Conservation (phyloP, 225 moss, liverwort and hornwort species). For the Pseudoscleropodium purum region DNA sequence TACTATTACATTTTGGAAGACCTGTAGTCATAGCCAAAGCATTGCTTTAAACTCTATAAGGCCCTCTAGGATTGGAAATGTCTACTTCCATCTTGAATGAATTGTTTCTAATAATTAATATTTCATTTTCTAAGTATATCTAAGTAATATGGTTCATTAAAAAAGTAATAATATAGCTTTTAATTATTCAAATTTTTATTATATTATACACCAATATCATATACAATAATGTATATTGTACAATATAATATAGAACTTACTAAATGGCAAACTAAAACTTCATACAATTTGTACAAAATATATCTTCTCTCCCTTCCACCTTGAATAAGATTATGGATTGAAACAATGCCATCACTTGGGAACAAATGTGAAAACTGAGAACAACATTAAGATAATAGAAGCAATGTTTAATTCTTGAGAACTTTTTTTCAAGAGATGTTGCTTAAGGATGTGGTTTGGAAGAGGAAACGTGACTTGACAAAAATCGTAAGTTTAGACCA, state of each 20-base stretch:
- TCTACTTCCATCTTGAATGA: neutral
- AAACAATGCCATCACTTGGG: neutral
- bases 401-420: neutral
- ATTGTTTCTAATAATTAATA: neutral
- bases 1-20: too few species aligned
- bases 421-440: neutral
- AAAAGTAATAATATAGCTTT: neutral
- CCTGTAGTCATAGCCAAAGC: too few species aligned
- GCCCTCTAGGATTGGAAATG: too few species aligned
- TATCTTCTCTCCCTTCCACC: neutral
- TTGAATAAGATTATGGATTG: neutral
- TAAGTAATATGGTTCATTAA: neutral
- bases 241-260: neutral
- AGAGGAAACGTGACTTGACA: neutral
- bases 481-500: neutral
- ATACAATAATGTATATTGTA: neutral
- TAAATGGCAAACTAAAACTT: accelerated
- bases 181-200: neutral
- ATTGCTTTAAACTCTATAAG: too few species aligned
- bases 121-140: neutral
- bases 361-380: neutral
- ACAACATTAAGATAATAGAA: too few species aligned
- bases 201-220: neutral
- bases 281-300: neutral
- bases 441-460: too few species aligned